Base-by-base conservation (phyloP, 371 early-diverging fungal species). In the Gilbertella persicaria region DNA sequence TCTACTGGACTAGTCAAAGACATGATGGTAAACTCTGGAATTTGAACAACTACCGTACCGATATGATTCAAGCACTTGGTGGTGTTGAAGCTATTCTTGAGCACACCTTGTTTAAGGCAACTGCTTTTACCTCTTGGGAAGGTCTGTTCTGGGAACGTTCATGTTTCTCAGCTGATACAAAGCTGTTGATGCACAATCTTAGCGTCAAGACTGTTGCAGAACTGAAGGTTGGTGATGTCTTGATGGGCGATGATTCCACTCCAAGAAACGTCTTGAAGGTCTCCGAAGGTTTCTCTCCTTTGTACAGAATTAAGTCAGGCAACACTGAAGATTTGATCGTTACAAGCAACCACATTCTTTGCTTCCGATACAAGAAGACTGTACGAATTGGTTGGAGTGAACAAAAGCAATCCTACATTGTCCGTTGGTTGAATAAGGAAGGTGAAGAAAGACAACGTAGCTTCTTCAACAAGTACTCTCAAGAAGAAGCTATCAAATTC, bases 1-100 rank as follows among this genome's bases (percentile, higher is more conserved):
- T 97, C 88, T 91, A 85, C 80, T 99, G 96, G 96, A 98, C 97
- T 3, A 84, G 89, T 64, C 73, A 84, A 56, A 84, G 93, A 25
- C 98, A 98, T 66, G 99, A 99, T 73, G 99, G 99, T 57, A 97
- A 96, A 76, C 74, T 99, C 16, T 97, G 96, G 95, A 93, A 94
- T 66, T 79, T 97, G 50, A 94, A 96, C 73, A 93, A 93, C 60
- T 99, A 98, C 74, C 89, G 97, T 58, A 94, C 97, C 0, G 99
- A 99, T 75, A 94, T 98, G 93, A 95, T 98, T 52, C 96, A 98
- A 73, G 96, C 97, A 1, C 79, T 99, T 21, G 99, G 99, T 60
- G 99, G 99, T 57, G 96, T 97, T 12, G 99, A 99, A 63, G 95
- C 95, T 58, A 99, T 99, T 71, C 77, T 98, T 24, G 97, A 98